Percentiles rank a stretch among this genome's conserved stretches.
phyloP scores from a whole-genome alignment of 2,329 filamentous ascomycete species.

The Pyricularia pennisetigena region DNA sequence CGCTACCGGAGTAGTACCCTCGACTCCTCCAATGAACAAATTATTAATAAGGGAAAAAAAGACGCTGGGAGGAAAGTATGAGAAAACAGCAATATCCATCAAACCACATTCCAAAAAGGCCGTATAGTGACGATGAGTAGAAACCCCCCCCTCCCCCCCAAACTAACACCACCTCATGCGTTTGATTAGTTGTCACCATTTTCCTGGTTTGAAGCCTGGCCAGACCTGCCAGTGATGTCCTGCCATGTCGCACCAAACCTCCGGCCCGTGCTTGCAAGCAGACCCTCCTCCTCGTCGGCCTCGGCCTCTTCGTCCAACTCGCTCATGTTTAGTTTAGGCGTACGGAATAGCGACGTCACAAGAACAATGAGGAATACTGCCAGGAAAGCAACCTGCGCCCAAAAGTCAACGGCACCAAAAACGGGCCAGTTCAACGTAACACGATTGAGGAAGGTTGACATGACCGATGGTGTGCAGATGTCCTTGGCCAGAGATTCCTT shows the following conservation, averaged over 20 bases:
- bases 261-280: constrained; percentile 73
- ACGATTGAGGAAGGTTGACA: constrained; percentile 87
- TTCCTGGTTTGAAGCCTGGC: not conserved
- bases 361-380: constrained; percentile 76
- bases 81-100: not conserved
- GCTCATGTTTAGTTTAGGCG: constrained; percentile 65
- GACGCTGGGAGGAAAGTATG: not conserved
- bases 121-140: not conserved
- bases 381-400: constrained; percentile 90
- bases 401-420: constrained; percentile 88
- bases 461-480: constrained; percentile 84
- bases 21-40: not conserved
- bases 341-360: constrained; percentile 66
- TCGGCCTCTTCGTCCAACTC: constrained; percentile 84
- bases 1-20: too few species aligned
- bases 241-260: constrained; percentile 83
- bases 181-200: not conserved
- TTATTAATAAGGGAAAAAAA: not conserved
- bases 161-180: not conserved
- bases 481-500: constrained; percentile 60
- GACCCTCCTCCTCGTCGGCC: constrained; percentile 85
- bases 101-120: not conserved
- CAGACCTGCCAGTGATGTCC: constrained; percentile 56
- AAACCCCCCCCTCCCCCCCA: not conserved
- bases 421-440: constrained; percentile 91